Evolutionary conservation across 768 basidiomycete genomes (phyloP).

Genomic region (Lentinula guzmanii): DNA sequence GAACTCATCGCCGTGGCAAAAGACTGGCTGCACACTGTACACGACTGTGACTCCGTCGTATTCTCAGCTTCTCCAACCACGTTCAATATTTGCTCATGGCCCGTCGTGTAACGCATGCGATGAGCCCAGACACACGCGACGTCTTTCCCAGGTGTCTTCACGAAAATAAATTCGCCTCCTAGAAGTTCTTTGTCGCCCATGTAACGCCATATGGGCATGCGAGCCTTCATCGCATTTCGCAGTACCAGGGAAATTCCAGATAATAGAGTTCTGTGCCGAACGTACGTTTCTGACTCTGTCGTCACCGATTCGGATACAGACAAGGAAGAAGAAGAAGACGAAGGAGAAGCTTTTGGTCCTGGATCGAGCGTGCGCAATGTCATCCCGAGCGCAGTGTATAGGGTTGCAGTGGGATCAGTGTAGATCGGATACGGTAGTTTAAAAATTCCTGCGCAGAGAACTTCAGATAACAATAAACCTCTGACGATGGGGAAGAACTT

Average conservation of each 20-base stretch:
- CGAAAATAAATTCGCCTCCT: slow-evolving; percentile 71
- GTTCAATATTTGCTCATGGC: slow-evolving; percentile 49
- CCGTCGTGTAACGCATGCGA: slow-evolving; percentile 56
- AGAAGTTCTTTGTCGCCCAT: slow-evolving; percentile 58
- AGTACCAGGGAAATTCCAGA: slow-evolving; percentile 53
- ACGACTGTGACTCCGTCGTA: not conserved
- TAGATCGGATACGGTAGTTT: slow-evolving; percentile 56
- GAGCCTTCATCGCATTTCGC: slow-evolving; percentile 43
- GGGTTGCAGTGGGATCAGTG: slow-evolving; percentile 51
- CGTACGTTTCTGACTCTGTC: slow-evolving; percentile 17
- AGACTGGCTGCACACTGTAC: not conserved
- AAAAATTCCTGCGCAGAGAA: slow-evolving; percentile 42
- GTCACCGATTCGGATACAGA: not conserved
- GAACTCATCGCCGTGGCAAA: not conserved
- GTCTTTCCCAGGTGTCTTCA: slow-evolving; percentile 41
- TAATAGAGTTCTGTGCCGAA: slow-evolving; percentile 41
- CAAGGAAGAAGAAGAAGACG: not conserved
- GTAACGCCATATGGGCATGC: slow-evolving; percentile 57
- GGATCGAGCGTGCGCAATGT: slow-evolving; percentile 14
- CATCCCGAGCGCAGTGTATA: slow-evolving; percentile 64
- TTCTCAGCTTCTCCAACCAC: slow-evolving; percentile 40
- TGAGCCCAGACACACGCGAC: slow-evolving; percentile 49
- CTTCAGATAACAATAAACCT: no score
- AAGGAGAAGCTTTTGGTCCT: slow-evolving; percentile 21
- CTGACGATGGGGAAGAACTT: not conserved